Evolutionary conservation across 257 asterid species (phyloP).

Genomic region (Solanum pimpinellifolium): DNA sequence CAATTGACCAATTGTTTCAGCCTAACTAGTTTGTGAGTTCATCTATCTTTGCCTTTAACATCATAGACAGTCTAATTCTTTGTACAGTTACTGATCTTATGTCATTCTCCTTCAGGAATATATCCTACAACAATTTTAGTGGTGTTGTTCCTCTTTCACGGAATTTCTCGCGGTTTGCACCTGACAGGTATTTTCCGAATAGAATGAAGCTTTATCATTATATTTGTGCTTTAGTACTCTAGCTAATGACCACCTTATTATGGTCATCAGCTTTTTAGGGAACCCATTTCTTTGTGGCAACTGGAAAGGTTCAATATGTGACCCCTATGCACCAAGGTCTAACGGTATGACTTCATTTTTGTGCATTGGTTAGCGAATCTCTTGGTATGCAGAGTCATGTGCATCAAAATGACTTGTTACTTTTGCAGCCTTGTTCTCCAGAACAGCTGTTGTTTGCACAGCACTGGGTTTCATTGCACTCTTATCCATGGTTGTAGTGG

Average conservation of each 20-base stretch:
- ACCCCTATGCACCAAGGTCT: constrained; percentile 48
- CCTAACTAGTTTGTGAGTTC: constrained; percentile 65
- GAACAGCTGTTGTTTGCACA: constrained; percentile 53
- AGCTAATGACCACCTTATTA: not conserved
- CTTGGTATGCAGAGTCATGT: not conserved
- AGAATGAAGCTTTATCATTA: not conserved
- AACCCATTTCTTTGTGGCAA: constrained; percentile 75
- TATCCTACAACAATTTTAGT: constrained; percentile 76
- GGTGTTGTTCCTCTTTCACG: constrained; percentile 61
- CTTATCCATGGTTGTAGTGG: constrained; percentile 59
- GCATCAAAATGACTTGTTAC: not conserved
- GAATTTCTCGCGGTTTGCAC: constrained; percentile 74
- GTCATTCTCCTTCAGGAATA: constrained; percentile 36
- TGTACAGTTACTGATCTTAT: constrained; percentile 1
- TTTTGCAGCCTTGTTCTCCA: constrained; percentile 56
- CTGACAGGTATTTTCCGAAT: constrained; percentile 50
- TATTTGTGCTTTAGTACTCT: not conserved
- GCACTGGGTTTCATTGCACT: constrained; percentile 53
- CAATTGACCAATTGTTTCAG: constrained; percentile 74
- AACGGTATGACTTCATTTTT: constrained; percentile 29
- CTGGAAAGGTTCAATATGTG: constrained; percentile 83
- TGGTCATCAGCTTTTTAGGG: constrained; percentile 57
- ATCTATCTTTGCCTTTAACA: not conserved
- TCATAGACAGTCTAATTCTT: not conserved
- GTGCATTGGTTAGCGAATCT: not conserved